These are phyloP conservation scores for Capronia epimyces DNA, from an alignment of 2,329 filamentous ascomycete species.

Conservation along the genomic window DNA sequence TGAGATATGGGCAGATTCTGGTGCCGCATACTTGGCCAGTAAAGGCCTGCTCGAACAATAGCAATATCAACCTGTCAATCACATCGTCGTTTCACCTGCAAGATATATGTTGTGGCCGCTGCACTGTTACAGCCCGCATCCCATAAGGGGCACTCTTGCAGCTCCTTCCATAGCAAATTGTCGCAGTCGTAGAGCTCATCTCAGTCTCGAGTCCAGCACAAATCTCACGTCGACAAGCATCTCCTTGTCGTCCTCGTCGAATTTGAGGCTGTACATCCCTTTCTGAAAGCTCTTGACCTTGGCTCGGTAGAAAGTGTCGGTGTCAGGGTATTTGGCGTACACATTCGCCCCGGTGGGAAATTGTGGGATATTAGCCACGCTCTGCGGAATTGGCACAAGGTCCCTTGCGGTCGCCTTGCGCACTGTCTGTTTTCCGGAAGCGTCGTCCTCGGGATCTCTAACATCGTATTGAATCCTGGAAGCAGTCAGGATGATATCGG, in stretches of 20 bases:
- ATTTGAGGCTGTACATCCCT: constrained; percentile 55
- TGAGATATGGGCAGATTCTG: constrained; percentile 43
- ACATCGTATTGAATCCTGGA: constrained; percentile 23
- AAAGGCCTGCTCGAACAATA: constrained; percentile 23
- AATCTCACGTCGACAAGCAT: constrained; percentile 71
- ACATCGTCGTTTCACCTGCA: neutral
- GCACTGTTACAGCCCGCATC: neutral
- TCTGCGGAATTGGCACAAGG: constrained; percentile 69
- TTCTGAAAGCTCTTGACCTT: constrained; percentile 63
- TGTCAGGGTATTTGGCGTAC: constrained; percentile 73
- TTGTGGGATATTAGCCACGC: constrained; percentile 56
- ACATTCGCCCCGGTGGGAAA: constrained; percentile 63
- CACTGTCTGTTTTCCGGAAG: constrained; percentile 25
- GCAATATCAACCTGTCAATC: neutral
- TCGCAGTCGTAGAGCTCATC: constrained; percentile 23
- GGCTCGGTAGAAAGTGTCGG: constrained; percentile 79
- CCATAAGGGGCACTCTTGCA: neutral
- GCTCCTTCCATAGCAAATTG: neutral
- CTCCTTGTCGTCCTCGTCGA: constrained; percentile 69
- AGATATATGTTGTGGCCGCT: neutral
- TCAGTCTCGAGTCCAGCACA: constrained; percentile 65
- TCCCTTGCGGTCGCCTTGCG: constrained; percentile 65
- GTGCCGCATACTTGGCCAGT: constrained; percentile 40
- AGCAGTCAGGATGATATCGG: constrained; percentile 11
- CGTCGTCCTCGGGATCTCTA: constrained; percentile 27